Base-by-base conservation (phyloP, 805 yeast species). In the Saccharomycopsis fermentans region DNA sequence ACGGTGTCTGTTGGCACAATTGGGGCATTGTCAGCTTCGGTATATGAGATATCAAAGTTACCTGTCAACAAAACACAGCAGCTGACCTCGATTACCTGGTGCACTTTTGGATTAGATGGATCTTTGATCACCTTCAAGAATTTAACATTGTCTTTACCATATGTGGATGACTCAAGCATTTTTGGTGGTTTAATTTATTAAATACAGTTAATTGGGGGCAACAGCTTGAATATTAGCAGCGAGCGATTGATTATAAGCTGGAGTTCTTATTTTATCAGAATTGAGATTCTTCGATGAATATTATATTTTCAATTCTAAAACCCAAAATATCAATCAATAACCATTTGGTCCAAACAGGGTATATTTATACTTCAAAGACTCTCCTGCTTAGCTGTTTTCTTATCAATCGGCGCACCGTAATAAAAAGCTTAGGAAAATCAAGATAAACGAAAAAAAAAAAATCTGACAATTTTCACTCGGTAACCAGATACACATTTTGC, bases 1-100 rank as follows among this genome's bases (percentile, higher is more conserved):
- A 90, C 90, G 1, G 96, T 89, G 72, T 90, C 96, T 8, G 97
- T 91, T 60, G 97, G 97, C 55, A 91, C 95, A 67, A 91, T 83
- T n/a, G 87, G 81, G 1, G 87, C 69, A 75, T 91, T 91, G 73
- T 91, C 95, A 40, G 96, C 97, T 59, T 84, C 68, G 55, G 96
- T 91, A 77, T 87, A 91, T 2, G 96, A 83, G 34, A 74, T 73
- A 63, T 87, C 96, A 67, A 91, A 84, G 58, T 78, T 80, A 62
- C 97, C 97, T 65, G 80, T 83, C 59, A 91, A 77, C 55, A 91
- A 75, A 29, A 84, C 84, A 63, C 79, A 77, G 58, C 87, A 95
- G 59, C 90, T 86, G 56, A 95, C 88, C 75, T 91, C 97, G 72
- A 88, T 79, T 47, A 91, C 83, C 61, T 88, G 86, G 71, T 91